A percentile compares a stretch with the other conserved stretches of the same genome.
Evolutionary conservation across 768 basidiomycete genomes (phyloP).

Genomic region (Russula earlei): DNA sequence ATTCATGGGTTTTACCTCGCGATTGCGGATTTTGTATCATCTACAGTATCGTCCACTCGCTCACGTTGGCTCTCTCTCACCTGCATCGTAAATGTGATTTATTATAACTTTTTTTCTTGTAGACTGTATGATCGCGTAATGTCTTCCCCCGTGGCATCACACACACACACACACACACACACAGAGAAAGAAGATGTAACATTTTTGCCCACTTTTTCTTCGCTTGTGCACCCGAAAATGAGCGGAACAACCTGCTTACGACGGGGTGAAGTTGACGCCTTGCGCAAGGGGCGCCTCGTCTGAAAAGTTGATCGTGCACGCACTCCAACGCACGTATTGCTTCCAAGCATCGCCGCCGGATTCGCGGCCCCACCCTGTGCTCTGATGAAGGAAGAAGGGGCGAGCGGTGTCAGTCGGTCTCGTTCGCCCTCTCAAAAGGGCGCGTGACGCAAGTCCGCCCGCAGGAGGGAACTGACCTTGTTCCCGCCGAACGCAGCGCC

Average conservation of each 20-base stretch:
- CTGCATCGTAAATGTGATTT: conserved; percentile 20
- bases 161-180: not conserved
- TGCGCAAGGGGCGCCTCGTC: conserved; percentile 86
- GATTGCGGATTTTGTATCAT: conserved; percentile 21
- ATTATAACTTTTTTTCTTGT: conserved; percentile 15
- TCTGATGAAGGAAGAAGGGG: conserved; percentile 33
- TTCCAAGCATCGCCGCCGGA: conserved; percentile 99
- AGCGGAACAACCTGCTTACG: conserved; percentile 6
- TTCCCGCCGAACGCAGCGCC: conserved; percentile 91
- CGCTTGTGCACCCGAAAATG: not conserved
- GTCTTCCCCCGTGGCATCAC: not conserved
- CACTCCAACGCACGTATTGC: conserved; percentile 87
- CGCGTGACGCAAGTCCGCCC: too few relatives aligned
- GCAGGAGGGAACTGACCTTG: conserved; percentile 45
- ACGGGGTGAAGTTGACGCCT: conserved; percentile 73
- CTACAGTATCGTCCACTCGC: conserved; percentile 26
- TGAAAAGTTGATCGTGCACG: conserved; percentile 90
- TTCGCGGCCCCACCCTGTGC: conserved; percentile 91
- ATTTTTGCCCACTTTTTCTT: not conserved
- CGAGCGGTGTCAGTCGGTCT: not conserved
- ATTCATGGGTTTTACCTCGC: conserved; percentile 15
- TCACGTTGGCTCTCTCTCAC: conserved; percentile 23
- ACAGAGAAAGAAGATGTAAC: conserved; percentile 13
- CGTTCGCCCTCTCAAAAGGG: too few relatives aligned
- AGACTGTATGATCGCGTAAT: conserved; percentile 15